Percentiles rank a stretch among this genome's conserved stretches.
Evolutionary conservation across 441 rosid genomes (phyloP).

Genomic region (Manihot esculenta): DNA sequence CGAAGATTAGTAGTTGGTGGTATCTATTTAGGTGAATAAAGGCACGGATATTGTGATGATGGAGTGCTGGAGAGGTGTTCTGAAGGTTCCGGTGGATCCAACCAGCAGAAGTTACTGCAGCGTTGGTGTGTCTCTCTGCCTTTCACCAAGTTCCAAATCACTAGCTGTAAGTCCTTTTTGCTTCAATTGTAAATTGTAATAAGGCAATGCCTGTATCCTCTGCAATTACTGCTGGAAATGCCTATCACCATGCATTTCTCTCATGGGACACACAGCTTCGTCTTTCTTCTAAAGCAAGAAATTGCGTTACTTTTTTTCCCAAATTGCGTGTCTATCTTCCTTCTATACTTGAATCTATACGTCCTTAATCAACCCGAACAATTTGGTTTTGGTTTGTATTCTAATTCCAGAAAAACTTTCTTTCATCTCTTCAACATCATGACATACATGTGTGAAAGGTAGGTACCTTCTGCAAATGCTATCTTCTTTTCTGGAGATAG

Average conservation of each 20-base stretch:
- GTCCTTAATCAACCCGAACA: neutral
- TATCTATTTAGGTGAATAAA: neutral
- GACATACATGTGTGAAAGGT: neutral
- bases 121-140: conserved; percentile 71
- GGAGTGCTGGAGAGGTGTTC: conserved; percentile 62
- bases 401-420: neutral
- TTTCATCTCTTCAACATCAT: neutral
- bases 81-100: conserved; percentile 55
- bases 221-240: neutral
- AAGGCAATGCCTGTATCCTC: neutral
- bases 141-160: conserved; percentile 42
- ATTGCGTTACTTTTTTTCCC: too few species aligned
- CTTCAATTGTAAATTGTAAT: neutral
- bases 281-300: too few species aligned
- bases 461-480: conserved; percentile 76
- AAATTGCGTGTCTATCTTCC: too few species aligned
- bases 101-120: conserved; percentile 34
- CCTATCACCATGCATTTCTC: too few species aligned
- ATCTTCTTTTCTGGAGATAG: conserved; percentile 75
- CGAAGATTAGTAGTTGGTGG: neutral
- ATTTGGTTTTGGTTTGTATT: neutral
- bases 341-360: too few species aligned
- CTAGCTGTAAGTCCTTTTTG: conserved; percentile 35
- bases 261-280: too few species aligned
- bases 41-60: conserved; percentile 19